Base-by-base conservation (phyloP, 805 yeast species). In the Scheffersomyces lignosus region DNA sequence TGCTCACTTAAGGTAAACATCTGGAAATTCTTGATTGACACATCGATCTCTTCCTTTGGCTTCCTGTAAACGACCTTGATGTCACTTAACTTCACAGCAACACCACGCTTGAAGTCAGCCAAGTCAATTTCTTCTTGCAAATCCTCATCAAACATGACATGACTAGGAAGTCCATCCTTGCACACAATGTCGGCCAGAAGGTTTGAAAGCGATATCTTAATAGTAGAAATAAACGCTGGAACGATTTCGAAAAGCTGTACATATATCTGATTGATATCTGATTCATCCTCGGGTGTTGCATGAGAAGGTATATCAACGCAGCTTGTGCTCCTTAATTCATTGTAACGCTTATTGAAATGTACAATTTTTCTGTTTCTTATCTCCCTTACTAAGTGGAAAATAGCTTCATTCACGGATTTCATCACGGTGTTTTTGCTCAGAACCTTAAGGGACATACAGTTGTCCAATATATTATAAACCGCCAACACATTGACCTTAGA, bases 151-250 rank as follows among this genome's bases (percentile, higher is more conserved):
- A 32, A 44, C 9, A 61, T 43, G 2, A 42, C 37, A 33, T 61
- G 62, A 34, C 56, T 51, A 0, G 75, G 75, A 13, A 70, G 48
- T 6, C 62, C 62, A 36, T 69, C 74, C 34, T 66, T 66, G 42
- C 73, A 68, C 10, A 64, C 52, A 3, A 70, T 53, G 30, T 64
- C 64, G 1, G 61, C 52, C 43, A 60, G 64, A 12, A 66, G 25
- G 22, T 49, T 43, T 3, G 56, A 34, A 5, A 62, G 43, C n/a
- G 50, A 50, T 13, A 64, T 26, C 39, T 54, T 57, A 18, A 68
- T 37, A 4, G 58, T 43, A 5, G 52, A 42, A 6, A 70, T 27
- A 13, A 52, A 37, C 0, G 47, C 33, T 0, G 75, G 74, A 3
- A 68, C 37, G 0, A 64, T 3, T 25, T 53, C 47, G 29, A 66